These are phyloP conservation scores for Hypoxylon fuscum DNA, from an alignment of 495 filamentous ascomycete genomes.

Conservation along the genomic window DNA sequence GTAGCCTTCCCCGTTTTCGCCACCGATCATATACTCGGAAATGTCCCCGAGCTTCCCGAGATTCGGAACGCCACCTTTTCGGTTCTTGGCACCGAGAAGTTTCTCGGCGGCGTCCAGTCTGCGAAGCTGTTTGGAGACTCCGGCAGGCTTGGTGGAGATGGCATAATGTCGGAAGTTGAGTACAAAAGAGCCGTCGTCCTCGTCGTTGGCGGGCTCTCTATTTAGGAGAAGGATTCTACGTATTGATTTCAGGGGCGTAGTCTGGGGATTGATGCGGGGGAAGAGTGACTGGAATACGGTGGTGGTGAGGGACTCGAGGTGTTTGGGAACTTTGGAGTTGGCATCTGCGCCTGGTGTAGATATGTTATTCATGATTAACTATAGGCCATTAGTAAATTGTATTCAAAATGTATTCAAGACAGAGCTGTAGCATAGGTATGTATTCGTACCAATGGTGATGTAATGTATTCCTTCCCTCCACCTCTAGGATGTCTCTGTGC, in stretches of 20 bases:
- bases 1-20: constrained; percentile 78
- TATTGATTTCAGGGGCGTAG: constrained; percentile 86
- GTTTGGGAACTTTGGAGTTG: constrained; percentile 72
- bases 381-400: constrained; percentile 28
- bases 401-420: neutral
- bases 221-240: constrained; percentile 90
- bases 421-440: neutral
- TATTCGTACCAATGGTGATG: constrained; percentile 73
- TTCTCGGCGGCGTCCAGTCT: constrained; percentile 90
- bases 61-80: constrained; percentile 82
- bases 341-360: constrained; percentile 71
- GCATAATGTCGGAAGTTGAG: constrained; percentile 94
- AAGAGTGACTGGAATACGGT: constrained; percentile 97
- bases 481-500: constrained; percentile 82
- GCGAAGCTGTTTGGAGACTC: constrained; percentile 81
- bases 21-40: constrained; percentile 92
- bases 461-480: constrained; percentile 82
- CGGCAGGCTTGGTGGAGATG: constrained; percentile 87
- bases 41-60: constrained; percentile 91
- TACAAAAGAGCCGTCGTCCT: constrained; percentile 76
- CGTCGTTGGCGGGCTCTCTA: constrained; percentile 66
- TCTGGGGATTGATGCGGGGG: constrained; percentile 92
- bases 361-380: constrained; percentile 99
- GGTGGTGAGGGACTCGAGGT: constrained; percentile 92
- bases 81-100: constrained; percentile 64